A percentile compares a stretch with the other conserved stretches of the same genome.
Evolutionary conservation across 441 rosid species (phyloP).

Genomic region (Croton setiger): DNA sequence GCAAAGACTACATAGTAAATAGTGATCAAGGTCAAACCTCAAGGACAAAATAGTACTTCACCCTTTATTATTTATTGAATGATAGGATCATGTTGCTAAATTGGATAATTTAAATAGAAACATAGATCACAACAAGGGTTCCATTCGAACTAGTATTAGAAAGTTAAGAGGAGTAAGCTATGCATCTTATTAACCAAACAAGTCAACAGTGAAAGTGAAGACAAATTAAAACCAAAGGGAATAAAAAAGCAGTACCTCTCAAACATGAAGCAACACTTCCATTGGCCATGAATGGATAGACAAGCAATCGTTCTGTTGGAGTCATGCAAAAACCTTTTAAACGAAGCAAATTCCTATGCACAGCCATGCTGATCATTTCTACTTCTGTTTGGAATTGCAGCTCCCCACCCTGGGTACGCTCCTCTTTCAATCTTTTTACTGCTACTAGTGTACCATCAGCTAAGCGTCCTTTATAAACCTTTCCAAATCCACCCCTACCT

Average conservation of each 20-base stretch:
- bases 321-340: slow-evolving; percentile 91
- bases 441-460: slow-evolving; percentile 93
- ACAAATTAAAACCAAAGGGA: no score
- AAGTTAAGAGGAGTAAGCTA: no score
- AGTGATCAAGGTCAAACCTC: no score
- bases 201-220: no score
- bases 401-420: slow-evolving; percentile 88
- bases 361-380: slow-evolving; percentile 95
- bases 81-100: no score
- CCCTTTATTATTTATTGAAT: no score
- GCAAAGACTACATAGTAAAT: no score
- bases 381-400: slow-evolving; percentile 89
- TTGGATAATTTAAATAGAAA: no score
- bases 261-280: slow-evolving; percentile 92
- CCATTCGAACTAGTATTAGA: no score
- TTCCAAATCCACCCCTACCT: slow-evolving; percentile 93
- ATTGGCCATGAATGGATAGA: slow-evolving; percentile 94
- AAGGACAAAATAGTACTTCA: no score
- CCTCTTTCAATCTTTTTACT: slow-evolving; percentile 85
- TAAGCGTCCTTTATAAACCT: slow-evolving; percentile 85
- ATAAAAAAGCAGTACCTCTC: slow-evolving; percentile 70
- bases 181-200: no score
- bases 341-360: slow-evolving; percentile 80
- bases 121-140: no score
- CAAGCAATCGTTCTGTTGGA: slow-evolving; percentile 81